These are phyloP conservation scores for Irpex sp. DNA, from an alignment of 1,284 basidiomycete species.

Conservation along the genomic window DNA sequence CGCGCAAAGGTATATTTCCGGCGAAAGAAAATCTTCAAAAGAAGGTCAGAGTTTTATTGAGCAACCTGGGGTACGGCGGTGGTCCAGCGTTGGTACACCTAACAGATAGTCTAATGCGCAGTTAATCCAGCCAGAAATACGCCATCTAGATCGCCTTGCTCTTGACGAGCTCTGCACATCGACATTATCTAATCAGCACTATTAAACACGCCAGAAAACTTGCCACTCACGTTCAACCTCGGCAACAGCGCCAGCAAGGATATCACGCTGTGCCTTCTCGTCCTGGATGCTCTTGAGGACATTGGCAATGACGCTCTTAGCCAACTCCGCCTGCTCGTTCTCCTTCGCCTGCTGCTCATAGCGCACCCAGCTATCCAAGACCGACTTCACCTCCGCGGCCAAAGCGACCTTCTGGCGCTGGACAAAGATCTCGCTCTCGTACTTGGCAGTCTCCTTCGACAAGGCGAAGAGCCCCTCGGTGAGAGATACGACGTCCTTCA, in stretches of 20 bases:
- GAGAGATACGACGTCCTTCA: constrained; percentile 91
- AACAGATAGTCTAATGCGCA: not conserved
- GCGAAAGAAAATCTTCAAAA: not conserved
- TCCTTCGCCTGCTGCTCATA: constrained; percentile 97
- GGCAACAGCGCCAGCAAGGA: constrained; percentile 77
- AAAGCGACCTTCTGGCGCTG: constrained; percentile 87
- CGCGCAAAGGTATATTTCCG: not conserved
- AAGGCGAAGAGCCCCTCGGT: constrained; percentile 89
- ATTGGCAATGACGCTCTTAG: constrained; percentile 82
- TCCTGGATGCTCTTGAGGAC: constrained; percentile 82
- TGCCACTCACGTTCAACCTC: constrained; percentile 79
- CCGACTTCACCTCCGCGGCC: constrained; percentile 87
- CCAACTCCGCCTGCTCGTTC: constrained; percentile 89
- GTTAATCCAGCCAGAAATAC: not conserved
- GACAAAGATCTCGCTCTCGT: constrained; percentile 89
- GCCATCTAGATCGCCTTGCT: constrained; percentile 16
- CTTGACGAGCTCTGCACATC: constrained; percentile 59
- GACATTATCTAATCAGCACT: constrained; percentile 12
- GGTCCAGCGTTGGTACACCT: not conserved
- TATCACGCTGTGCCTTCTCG: constrained; percentile 91
- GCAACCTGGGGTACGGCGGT: not conserved
- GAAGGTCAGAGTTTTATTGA: constrained; percentile 1
- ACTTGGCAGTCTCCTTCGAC: constrained; percentile 93
- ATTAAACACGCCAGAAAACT: not conserved
- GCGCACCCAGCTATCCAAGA: constrained; percentile 97